Evolutionary conservation across 1,284 basidiomycete species (phyloP).

Genomic region (Rhodofomes roseus): DNA sequence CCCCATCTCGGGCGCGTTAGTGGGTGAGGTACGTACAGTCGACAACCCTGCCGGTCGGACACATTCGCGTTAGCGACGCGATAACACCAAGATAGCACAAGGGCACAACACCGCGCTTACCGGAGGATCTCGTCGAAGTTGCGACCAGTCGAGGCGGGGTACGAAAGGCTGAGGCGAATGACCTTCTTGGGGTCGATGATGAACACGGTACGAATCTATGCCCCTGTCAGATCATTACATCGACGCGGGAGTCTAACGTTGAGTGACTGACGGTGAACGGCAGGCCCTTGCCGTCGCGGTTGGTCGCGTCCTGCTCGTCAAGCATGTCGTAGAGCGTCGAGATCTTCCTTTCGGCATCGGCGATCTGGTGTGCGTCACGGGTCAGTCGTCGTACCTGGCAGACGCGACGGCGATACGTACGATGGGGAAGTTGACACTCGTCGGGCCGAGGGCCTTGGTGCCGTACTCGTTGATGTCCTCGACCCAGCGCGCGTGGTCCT

Average conservation of each 20-base stretch:
- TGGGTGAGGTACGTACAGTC: conserved; percentile 45
- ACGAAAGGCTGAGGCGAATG: conserved; percentile 87
- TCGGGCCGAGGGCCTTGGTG: conserved; percentile 52
- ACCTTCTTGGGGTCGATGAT: conserved; percentile 90
- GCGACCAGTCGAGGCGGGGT: conserved; percentile 84
- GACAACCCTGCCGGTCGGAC: conserved; percentile 42
- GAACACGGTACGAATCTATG: conserved; percentile 91
- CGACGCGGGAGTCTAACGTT: not conserved
- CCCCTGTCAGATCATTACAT: too few species aligned
- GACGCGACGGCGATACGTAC: conserved; percentile 38
- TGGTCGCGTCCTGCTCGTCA: conserved; percentile 92
- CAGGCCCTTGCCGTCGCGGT: conserved; percentile 88
- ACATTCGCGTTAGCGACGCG: conserved; percentile 6
- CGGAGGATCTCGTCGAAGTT: conserved; percentile 90
- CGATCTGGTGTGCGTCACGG: conserved; percentile 59
- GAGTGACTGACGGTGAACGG: conserved; percentile 66
- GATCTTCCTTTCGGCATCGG: conserved; percentile 85
- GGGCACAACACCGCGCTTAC: conserved; percentile 31
- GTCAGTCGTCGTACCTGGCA: conserved; percentile 1
- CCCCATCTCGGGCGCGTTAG: not conserved
- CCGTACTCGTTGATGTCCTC: conserved; percentile 88
- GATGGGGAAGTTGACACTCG: conserved; percentile 88
- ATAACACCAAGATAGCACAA: not conserved
- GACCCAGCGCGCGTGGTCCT: conserved; percentile 88
- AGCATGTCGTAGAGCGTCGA: conserved; percentile 93